A percentile compares a stretch with the other conserved stretches of the same genome.
phyloP scores from a whole-genome alignment of 768 basidiomycete species.

The Rickenella mellea region DNA sequence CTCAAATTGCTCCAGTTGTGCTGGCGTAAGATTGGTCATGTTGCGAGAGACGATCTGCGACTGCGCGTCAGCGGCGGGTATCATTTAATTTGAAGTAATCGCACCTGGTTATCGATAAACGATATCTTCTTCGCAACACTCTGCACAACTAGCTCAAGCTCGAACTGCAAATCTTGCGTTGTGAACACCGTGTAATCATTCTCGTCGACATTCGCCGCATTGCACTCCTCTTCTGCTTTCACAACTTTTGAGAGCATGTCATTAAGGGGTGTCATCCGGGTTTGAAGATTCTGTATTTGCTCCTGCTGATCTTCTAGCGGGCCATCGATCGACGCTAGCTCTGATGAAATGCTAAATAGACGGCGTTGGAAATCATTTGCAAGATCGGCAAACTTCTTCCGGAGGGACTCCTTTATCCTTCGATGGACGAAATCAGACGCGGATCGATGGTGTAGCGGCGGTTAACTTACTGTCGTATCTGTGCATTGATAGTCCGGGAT shows the following conservation, averaged over 20 bases:
- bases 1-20: constrained; percentile 94
- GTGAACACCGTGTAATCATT: constrained; percentile 94
- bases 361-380: constrained; percentile 71
- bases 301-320: constrained; percentile 75
- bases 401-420: constrained; percentile 75
- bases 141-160: constrained; percentile 73
- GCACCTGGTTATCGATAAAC: constrained; percentile 92
- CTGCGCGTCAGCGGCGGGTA: neutral
- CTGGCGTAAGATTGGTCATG: constrained; percentile 90
- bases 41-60: constrained; percentile 84
- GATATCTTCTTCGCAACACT: constrained; percentile 84
- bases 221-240: constrained; percentile 66
- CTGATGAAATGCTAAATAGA: constrained; percentile 55
- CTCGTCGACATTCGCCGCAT: constrained; percentile 87
- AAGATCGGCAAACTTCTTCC: constrained; percentile 67
- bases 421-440: neutral
- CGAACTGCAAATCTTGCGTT: constrained; percentile 82
- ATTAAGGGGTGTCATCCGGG: constrained; percentile 56
- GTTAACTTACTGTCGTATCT: constrained; percentile 69
- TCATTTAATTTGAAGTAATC: constrained; percentile 7
- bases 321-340: constrained; percentile 68
- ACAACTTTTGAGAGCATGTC: constrained; percentile 41
- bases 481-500: constrained; percentile 78
- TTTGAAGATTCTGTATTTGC: constrained; percentile 53
- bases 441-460: neutral